A percentile compares a stretch with the other conserved stretches of the same genome.
phyloP scores from a whole-genome alignment of 2,329 filamentous ascomycete species.

The Fusarium pseudonygamai region DNA sequence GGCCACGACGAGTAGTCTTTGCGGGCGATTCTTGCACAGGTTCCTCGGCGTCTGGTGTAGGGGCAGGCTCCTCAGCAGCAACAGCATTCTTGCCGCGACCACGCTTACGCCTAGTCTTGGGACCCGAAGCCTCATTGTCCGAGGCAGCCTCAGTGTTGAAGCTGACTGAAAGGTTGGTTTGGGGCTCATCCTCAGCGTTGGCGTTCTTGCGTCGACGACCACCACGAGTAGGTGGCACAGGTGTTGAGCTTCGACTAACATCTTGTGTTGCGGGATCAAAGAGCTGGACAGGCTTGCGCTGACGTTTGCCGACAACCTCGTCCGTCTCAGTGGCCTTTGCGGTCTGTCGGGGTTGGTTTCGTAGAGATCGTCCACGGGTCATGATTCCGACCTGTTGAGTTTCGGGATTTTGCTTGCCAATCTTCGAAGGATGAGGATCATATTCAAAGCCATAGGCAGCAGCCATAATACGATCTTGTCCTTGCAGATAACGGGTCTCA shows the following conservation, averaged over 20 bases:
- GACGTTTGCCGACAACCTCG: slow-evolving; percentile 62
- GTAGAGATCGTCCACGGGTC: slow-evolving; percentile 62
- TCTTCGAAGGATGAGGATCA: slow-evolving; percentile 65
- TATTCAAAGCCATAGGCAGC: slow-evolving; percentile 70
- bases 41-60: slow-evolving; percentile 34
- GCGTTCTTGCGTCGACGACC: slow-evolving; percentile 47
- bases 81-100: slow-evolving; percentile 41
- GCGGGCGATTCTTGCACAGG: slow-evolving; percentile 26
- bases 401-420: slow-evolving; percentile 68
- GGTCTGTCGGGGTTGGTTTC: slow-evolving; percentile 66
- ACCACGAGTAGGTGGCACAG: slow-evolving; percentile 48
- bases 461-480: slow-evolving; percentile 68
- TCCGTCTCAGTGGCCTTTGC: slow-evolving; percentile 67
- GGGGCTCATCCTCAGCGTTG: slow-evolving; percentile 43
- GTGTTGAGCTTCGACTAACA: slow-evolving; percentile 62
- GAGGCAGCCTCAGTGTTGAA: slow-evolving; percentile 49
- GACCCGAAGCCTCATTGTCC: slow-evolving; percentile 43
- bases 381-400: slow-evolving; percentile 61
- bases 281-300: slow-evolving; percentile 61
- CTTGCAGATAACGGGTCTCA: slow-evolving; percentile 58
- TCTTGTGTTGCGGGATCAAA: slow-evolving; percentile 63
- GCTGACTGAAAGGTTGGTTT: slow-evolving; percentile 43
- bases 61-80: slow-evolving; percentile 39
- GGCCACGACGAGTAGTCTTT: slow-evolving; percentile 41
- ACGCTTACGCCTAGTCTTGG: slow-evolving; percentile 47